These are phyloP conservation scores for Colletotrichum acutatum DNA, from an alignment of 2,329 filamentous ascomycete species.

Conservation along the genomic window DNA sequence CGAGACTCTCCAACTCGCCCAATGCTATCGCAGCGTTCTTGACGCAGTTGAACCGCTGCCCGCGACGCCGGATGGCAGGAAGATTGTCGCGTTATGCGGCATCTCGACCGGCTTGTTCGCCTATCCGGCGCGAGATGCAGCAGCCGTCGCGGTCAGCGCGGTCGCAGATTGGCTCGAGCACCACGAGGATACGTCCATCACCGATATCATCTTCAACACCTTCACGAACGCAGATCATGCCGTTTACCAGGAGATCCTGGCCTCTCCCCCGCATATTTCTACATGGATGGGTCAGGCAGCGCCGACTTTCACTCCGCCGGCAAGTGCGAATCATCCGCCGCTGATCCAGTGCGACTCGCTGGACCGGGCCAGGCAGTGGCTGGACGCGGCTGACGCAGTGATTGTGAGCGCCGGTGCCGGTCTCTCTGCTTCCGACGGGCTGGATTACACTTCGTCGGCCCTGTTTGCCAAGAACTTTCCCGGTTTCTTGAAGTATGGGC, in stretches of 20 bases:
- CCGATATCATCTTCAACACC: constrained; percentile 46
- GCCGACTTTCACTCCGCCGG: neutral
- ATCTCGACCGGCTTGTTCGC: constrained; percentile 49
- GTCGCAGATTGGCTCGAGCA: constrained; percentile 41
- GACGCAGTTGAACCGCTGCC: constrained; percentile 41
- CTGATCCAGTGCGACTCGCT: constrained; percentile 19
- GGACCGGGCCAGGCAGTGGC: constrained; percentile 38
- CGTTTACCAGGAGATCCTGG: constrained; percentile 32
- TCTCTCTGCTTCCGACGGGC: constrained; percentile 46
- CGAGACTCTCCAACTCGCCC: constrained; percentile 39
- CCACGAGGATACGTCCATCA: constrained; percentile 40
- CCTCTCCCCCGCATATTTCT: neutral
- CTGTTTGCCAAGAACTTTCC: constrained; percentile 46
- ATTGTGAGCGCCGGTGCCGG: constrained; percentile 47
- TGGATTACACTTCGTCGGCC: constrained; percentile 45
- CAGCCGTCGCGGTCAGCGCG: constrained; percentile 41
- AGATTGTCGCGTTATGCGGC: constrained; percentile 46
- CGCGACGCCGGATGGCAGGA: constrained; percentile 39
- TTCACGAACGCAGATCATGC: constrained; percentile 42
- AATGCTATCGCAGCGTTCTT: constrained; percentile 45
- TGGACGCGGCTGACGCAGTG: constrained; percentile 40
- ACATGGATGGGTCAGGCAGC: neutral
- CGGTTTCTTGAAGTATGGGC: constrained; percentile 42
- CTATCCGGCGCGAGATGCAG: constrained; percentile 43
- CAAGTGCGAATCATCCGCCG: neutral